phyloP scores from a whole-genome alignment of 352 stramenopile species.

The Phytopythium aichiense region DNA sequence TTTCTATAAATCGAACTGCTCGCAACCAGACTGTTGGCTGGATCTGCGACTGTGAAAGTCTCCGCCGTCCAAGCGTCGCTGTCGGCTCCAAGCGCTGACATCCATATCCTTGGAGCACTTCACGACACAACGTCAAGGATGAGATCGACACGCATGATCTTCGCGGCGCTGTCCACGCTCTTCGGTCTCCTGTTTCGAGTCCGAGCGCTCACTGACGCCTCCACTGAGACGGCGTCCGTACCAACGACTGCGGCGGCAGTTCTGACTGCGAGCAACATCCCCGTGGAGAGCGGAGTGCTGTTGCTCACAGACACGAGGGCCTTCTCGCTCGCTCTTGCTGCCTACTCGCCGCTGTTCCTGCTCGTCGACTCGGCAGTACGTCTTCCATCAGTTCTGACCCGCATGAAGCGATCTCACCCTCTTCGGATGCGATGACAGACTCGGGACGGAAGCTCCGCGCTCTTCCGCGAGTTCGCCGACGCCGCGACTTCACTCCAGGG shows the following conservation, averaged over 20 bases:
- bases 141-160: neutral
- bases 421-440: conserved; percentile 1
- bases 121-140: no score
- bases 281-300: conserved; percentile 24
- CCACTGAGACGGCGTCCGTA: neutral
- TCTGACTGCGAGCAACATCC: conserved; percentile 2
- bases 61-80: neutral
- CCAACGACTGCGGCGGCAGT: neutral
- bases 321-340: conserved; percentile 11
- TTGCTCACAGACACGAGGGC: conserved; percentile 17
- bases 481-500: conserved; percentile 21
- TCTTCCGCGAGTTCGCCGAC: conserved; percentile 28
- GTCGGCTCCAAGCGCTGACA: neutral
- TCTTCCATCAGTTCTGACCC: neutral
- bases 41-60: neutral
- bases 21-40: no score
- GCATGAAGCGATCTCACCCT: neutral
- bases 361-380: conserved; percentile 30
- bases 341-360: conserved; percentile 34
- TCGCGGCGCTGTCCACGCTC: neutral
- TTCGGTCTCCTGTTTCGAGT: neutral
- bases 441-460: conserved; percentile 22
- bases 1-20: no score
- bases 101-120: neutral
- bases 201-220: neutral